phyloP scores from a whole-genome alignment of 2,329 filamentous ascomycete species.

The Alternaria sp. region DNA sequence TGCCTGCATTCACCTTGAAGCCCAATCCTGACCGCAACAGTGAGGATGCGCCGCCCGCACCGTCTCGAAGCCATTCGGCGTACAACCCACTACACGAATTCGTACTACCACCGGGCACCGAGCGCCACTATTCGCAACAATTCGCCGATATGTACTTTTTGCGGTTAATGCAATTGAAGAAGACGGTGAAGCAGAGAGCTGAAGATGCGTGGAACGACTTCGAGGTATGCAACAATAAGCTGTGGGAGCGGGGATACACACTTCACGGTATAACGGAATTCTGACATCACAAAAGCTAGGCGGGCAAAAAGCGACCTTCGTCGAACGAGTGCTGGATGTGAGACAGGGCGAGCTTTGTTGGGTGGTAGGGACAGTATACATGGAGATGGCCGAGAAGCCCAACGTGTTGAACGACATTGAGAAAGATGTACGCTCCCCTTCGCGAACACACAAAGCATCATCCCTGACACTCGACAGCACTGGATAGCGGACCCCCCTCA shows the following conservation, averaged over 20 bases:
- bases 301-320: conserved; percentile 74
- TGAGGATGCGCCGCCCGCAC: conserved; percentile 29
- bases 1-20: no score
- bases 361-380: conserved; percentile 93
- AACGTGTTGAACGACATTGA: conserved; percentile 94
- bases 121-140: conserved; percentile 85
- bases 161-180: conserved; percentile 85
- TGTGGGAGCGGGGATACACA: neutral
- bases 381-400: conserved; percentile 96
- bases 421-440: conserved; percentile 71
- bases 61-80: conserved; percentile 51
- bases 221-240: conserved; percentile 53
- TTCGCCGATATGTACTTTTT: conserved; percentile 98
- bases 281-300: conserved; percentile 59
- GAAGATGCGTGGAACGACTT: conserved; percentile 77
- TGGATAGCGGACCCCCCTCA: conserved; percentile 85
- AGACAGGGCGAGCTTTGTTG: conserved; percentile 95
- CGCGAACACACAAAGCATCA: neutral
- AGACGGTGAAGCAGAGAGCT: conserved; percentile 77
- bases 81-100: conserved; percentile 83
- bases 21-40: conserved; percentile 26
- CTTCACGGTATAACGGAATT: neutral
- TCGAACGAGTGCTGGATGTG: conserved; percentile 92
- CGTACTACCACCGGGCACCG: conserved; percentile 67
- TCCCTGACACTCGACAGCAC: conserved; percentile 60